A percentile compares a stretch with the other conserved stretches of the same genome.
These are phyloP conservation scores for Mycena maculata DNA, from an alignment of 768 basidiomycete genomes.

Conservation along the genomic window DNA sequence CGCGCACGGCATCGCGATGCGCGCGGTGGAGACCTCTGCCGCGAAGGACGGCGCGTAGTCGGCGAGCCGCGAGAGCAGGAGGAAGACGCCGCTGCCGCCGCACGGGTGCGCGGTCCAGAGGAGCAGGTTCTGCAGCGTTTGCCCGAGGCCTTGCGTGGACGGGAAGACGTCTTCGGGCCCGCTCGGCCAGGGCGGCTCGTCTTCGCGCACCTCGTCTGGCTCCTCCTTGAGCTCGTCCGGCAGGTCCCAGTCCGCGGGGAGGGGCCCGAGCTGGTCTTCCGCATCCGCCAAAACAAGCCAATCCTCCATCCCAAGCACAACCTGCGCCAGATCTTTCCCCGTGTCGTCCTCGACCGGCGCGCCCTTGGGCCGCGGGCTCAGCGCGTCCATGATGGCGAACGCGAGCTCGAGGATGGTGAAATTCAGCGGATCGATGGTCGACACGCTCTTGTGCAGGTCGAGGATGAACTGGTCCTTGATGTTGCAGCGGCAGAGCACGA, in stretches of 20 bases:
- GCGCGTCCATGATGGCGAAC: conserved; percentile 16
- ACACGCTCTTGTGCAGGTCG: conserved; percentile 5
- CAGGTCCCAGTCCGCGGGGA: not conserved
- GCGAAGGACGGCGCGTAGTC: conserved; percentile 9
- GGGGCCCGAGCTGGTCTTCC: conserved; percentile 16
- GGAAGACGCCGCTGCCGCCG: conserved; percentile 21
- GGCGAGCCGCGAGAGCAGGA: conserved; percentile 18
- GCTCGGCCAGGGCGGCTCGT: conserved; percentile 13
- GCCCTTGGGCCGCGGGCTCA: not conserved
- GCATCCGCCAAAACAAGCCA: conserved; percentile 1
- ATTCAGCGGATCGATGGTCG: conserved; percentile 8
- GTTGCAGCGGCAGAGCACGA: conserved; percentile 9
- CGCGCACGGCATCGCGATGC: conserved; percentile 9
- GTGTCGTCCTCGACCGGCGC: not conserved
- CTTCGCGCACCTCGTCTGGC: not conserved
- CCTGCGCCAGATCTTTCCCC: conserved; percentile 11
- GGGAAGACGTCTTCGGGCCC: conserved; percentile 10
- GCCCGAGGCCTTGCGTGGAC: not conserved
- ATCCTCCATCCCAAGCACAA: conserved; percentile 7
- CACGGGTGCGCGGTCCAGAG: conserved; percentile 10
- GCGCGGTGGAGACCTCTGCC: not conserved
- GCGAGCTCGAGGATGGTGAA: conserved; percentile 12
- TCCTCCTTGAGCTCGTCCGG: conserved; percentile 6
- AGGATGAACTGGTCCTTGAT: not conserved
- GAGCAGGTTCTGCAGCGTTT: conserved; percentile 14